Base-by-base conservation (phyloP, 2,329 filamentous ascomycete genomes). In the Alternaria infectoria region DNA sequence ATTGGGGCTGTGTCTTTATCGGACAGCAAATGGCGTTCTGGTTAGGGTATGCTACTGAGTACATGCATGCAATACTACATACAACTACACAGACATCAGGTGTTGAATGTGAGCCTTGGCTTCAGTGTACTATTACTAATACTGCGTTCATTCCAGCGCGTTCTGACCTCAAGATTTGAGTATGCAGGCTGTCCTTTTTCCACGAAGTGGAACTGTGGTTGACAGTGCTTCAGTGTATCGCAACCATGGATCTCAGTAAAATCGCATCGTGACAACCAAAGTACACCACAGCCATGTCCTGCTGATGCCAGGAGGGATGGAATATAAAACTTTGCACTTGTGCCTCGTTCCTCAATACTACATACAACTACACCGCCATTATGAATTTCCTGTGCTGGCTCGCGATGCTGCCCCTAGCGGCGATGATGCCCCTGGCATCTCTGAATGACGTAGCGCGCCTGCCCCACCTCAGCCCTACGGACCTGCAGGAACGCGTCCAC, bases 401-500 rank as follows among this genome's bases (percentile, higher is more conserved):
- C 13, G 13, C 23, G 6, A 30, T 45, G 23, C 2, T 43, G 21
- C 12, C 17, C 10, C 51, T 68, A 62, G 68, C 66, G 65, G 68
- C 69, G 64, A 49, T 55, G 32, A 36, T 36, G 32, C 32, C 32
- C 32, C 32, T 36, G 15, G 32, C 15, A n/a, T 15, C 32, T 3
- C 2, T 36, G 44, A 12, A 75, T 75, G 68, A 74, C 72, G 69
- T 68, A 68, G 58, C 58, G 62, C 45, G 61, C 12, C 45, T 60
- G 57, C 70, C 73, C 74, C 73, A 67, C 73, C 56, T 75, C 74
- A 75, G 74, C 75, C 75, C 70, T 74, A 72, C 46, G 25, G 28
- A 49, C 43, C 49, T 57, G 49, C 61, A 62, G 67, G 66, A 54
- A 62, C 61, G 67, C 55, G 43, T 65, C 59, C 36, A 50, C 57